Evolutionary conservation across 1,284 basidiomycete genomes (phyloP), one percentile per base, ranked within the genome.

Genomic region (Melampsora larici-populina): DNA sequence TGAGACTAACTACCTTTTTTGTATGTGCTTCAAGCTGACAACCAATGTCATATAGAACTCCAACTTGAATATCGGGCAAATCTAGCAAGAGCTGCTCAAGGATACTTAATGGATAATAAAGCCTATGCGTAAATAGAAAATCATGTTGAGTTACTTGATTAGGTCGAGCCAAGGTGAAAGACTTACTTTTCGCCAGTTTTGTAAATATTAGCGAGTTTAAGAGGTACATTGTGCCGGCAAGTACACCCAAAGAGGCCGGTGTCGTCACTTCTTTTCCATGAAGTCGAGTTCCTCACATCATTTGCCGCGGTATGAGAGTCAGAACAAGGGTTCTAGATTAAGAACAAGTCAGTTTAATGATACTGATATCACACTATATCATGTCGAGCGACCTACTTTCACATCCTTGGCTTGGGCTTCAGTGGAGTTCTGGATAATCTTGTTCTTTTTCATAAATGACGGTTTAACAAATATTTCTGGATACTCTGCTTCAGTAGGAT

Each of bases 21-120:
- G 51, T 24, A 49, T 69, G 67, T n/a, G 67, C 29, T 48, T 69
- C 67, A 24, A 69, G 46, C 7, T 69, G 67, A 49, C 67, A n/a
- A n/a, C n/a, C n/a, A n/a, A n/a, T n/a, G n/a, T n/a, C n/a, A n/a
- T n/a, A n/a, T n/a, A n/a, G n/a, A n/a, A n/a, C n/a, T n/a, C n/a
- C n/a, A n/a, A n/a, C n/a, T n/a, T n/a, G n/a, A n/a, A n/a, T n/a
- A n/a, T n/a, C n/a, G n/a, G n/a, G n/a, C n/a, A n/a, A n/a, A n/a
- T n/a, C n/a, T n/a, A n/a, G n/a, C n/a, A n/a, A n/a, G n/a, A n/a
- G n/a, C n/a, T n/a, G n/a, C n/a, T n/a, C n/a, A n/a, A n/a, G n/a
- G n/a, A n/a, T n/a, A n/a, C n/a, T n/a, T n/a, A n/a, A n/a, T n/a
- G n/a, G n/a, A n/a, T n/a, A n/a, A n/a, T n/a, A n/a, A n/a, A 69